Percentiles rank a stretch among this genome's conserved stretches.
phyloP scores from a whole-genome alignment of 306 rosid genomes.

The Fragaria iinumae region DNA sequence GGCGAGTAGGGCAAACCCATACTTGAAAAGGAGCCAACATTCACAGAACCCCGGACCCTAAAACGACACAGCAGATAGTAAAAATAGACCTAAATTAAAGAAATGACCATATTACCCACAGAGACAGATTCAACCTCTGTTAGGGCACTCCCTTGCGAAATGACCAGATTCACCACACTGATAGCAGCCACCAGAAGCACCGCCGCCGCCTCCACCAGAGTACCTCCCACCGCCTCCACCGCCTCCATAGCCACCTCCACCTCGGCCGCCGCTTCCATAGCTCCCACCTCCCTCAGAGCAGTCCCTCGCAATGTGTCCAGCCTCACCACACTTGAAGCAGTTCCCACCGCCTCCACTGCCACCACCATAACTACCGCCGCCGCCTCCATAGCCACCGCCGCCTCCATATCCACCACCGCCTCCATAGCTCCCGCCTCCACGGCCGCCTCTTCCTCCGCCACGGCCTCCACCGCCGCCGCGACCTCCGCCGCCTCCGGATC shows the following conservation, averaged over 20 bases:
- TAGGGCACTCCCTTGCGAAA: constrained; percentile 57
- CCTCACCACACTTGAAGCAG: constrained; percentile 57
- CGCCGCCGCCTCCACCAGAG: constrained; percentile 31
- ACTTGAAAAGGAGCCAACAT: constrained; percentile 10
- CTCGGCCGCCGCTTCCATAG: constrained; percentile 18
- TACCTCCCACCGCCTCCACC: neutral
- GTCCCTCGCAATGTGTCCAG: constrained; percentile 46
- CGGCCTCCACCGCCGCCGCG: constrained; percentile 33
- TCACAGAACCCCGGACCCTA: constrained; percentile 5
- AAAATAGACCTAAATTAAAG: neutral
- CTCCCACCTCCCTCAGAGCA: constrained; percentile 36
- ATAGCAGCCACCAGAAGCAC: constrained; percentile 42
- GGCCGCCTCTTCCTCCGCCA: constrained; percentile 15
- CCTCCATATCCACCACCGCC: constrained; percentile 41
- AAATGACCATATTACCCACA: neutral
- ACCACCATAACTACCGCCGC: constrained; percentile 27
- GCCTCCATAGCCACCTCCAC: constrained; percentile 37
- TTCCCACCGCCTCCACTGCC: constrained; percentile 34
- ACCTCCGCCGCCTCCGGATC: constrained; percentile 45
- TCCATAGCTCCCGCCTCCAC: constrained; percentile 21
- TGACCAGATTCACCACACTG: constrained; percentile 59
- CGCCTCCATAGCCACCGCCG: constrained; percentile 29
- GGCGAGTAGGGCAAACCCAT: neutral
- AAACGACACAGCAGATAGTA: neutral
- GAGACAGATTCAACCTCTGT: neutral